Conservation (phyloP, 2,329 filamentous ascomycete genomes). For the Aspergillus ustus region DNA sequence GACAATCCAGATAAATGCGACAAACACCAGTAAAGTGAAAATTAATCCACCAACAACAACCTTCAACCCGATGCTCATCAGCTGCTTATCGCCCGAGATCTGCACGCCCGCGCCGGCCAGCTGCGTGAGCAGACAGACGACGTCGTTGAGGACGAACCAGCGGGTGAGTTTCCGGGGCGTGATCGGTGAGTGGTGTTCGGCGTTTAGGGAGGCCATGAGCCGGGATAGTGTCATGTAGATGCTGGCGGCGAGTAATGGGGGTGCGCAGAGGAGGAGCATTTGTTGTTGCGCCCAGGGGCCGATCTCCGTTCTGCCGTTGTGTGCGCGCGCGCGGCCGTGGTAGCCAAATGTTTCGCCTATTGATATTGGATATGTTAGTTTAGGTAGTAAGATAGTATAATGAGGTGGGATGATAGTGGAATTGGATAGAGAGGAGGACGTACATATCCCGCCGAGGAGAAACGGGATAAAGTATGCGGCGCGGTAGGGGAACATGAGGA, state of each 20-base stretch:
- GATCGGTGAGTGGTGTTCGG: constrained; percentile 42
- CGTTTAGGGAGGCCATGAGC: constrained; percentile 41
- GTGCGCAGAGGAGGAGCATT: constrained; percentile 46
- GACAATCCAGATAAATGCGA: constrained; percentile 32
- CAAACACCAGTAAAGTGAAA: constrained; percentile 35
- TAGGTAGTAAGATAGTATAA: not conserved
- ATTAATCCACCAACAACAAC: constrained; percentile 35
- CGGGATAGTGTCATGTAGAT: constrained; percentile 48
- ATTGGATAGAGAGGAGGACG: constrained; percentile 5
- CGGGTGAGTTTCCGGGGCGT: constrained; percentile 42
- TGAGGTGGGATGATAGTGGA: not conserved
- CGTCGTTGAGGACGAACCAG: constrained; percentile 43
- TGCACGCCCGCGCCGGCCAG: constrained; percentile 38
- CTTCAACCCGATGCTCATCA: constrained; percentile 31
- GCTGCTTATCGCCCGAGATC: constrained; percentile 25
- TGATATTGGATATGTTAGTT: not conserved
- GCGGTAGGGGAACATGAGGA: constrained; percentile 36
- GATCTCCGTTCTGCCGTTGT: constrained; percentile 31
- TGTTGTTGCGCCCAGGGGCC: constrained; percentile 42
- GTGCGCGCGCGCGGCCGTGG: constrained; percentile 41
- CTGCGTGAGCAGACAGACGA: constrained; percentile 42
- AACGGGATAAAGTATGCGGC: constrained; percentile 45
- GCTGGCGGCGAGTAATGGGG: constrained; percentile 45
- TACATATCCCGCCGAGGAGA: constrained; percentile 44
- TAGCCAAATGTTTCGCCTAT: constrained; percentile 44